Evolutionary conservation across 192 early-diverging fungal genomes (phyloP).

Genomic region (Coemansia sp.): DNA sequence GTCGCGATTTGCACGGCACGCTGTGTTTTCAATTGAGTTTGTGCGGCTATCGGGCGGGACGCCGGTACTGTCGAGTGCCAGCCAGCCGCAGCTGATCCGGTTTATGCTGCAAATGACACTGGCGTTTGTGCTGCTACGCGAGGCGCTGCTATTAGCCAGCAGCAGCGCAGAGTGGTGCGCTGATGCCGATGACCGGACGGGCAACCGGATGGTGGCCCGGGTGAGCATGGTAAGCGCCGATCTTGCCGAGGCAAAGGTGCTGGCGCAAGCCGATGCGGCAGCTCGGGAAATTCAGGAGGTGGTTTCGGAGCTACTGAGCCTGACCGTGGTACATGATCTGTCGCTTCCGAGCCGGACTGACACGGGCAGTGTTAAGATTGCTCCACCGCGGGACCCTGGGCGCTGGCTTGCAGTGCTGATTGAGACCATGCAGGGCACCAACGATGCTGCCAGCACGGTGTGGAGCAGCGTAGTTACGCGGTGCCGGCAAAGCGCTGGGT

Average conservation of each 20-base stretch:
- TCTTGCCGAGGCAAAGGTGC: background rate
- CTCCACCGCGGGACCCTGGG: slow-evolving; percentile 11
- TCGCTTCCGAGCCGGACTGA: no score
- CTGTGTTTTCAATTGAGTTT: slow-evolving; percentile 31
- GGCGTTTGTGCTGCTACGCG: slow-evolving; percentile 37
- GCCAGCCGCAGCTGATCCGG: background rate
- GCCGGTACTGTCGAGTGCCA: background rate
- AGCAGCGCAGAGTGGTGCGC: background rate
- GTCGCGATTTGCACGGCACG: slow-evolving; percentile 33
- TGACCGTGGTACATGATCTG: slow-evolving; percentile 8
- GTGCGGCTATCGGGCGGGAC: slow-evolving; percentile 7
- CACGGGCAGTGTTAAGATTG: no score
- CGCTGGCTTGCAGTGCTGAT: slow-evolving; percentile 23
- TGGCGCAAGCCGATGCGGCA: slow-evolving; percentile 12
- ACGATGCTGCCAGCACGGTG: background rate
- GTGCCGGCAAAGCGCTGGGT: background rate
- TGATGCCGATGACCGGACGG: no score
- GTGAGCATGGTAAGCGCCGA: slow-evolving; percentile 12
- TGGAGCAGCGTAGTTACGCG: slow-evolving; percentile 11
- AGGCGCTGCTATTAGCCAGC: slow-evolving; percentile 15
- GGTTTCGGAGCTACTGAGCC: slow-evolving; percentile 18
- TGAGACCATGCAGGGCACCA: background rate
- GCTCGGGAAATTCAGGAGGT: slow-evolving; percentile 19
- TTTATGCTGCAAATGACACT: slow-evolving; percentile 26
- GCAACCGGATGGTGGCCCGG: no score